Evolutionary conservation across 2,329 filamentous ascomycete genomes (phyloP).

Genomic region (Leptoxyphium fumago): DNA sequence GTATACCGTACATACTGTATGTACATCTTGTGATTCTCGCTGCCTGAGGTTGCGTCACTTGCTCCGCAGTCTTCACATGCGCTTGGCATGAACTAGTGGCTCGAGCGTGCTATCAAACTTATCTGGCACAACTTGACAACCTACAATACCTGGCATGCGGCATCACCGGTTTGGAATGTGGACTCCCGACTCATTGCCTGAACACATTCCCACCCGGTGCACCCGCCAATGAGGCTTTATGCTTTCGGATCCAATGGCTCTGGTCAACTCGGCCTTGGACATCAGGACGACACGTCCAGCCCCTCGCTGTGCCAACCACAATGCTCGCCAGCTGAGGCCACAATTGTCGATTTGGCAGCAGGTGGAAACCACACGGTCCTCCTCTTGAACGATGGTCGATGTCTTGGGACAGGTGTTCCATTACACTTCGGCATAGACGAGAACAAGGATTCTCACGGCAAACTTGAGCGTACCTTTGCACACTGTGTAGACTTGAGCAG

Average conservation of each 20-base stretch:
- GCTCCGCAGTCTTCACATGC: background rate
- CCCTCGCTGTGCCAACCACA: conserved; percentile 4
- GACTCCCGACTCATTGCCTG: too few relatives aligned
- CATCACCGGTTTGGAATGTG: too few relatives aligned
- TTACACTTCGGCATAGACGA: background rate
- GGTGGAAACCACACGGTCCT: conserved; percentile 84
- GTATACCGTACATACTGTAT: too few relatives aligned
- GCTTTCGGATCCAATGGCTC: conserved; percentile 38
- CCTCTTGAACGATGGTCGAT: conserved; percentile 39
- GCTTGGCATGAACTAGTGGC: background rate
- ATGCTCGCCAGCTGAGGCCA: background rate
- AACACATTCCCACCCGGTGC: background rate
- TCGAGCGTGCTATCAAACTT: background rate
- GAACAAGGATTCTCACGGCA: background rate
- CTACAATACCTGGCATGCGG: too few relatives aligned
- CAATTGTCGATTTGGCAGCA: conserved; percentile 20
- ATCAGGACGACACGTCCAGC: conserved; percentile 26
- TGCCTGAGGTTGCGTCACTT: background rate
- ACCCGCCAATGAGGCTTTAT: conserved; percentile 6
- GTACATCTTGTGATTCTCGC: too few relatives aligned
- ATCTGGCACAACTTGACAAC: too few relatives aligned
- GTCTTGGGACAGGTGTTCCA: background rate
- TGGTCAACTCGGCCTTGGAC: conserved; percentile 35
- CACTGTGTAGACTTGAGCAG: too few relatives aligned
- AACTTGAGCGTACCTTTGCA: too few relatives aligned